Evolutionary conservation across 2,329 filamentous ascomycete genomes (phyloP), one percentile per base, ranked within the genome.

Genomic region (Fusarium agapanthi): DNA sequence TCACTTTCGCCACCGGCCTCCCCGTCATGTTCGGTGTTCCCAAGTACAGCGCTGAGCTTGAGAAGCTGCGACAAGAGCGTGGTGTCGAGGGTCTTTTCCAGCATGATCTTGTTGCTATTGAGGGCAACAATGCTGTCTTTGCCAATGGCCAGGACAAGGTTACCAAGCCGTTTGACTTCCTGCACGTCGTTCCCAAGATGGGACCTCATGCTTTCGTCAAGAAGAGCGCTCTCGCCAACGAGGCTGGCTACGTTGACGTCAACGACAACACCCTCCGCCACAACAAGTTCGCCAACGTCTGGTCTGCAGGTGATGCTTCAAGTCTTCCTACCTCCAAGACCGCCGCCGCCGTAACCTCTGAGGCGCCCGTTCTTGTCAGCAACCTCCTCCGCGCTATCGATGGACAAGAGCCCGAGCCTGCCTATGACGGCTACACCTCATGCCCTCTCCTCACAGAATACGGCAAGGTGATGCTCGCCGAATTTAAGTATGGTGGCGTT

Each of bases 401-500:
- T 22, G 86, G 85, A 38, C 84, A 85, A 73, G 77, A 82, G 15
- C 79, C 81, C 1, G 80, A 86, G 26, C 81, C 82, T 1, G 72
- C 70, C 3, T 89, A 89, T 62, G 86, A 89, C 67, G 87, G 87
- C 6, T 89, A 89, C 79, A 87, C 87, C 9, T 88, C 86, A 1
- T 89, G 87, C 74, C 87, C 87, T 10, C 81, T 89, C 5, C 48
- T 84, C 65, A 88, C 86, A 4, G 84, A 89, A 72, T 89, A 90
- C 69, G 87, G 88, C 65, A 90, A 91, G 81, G 88, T 91, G 4
- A 81, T 91, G 26, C 85, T 91, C 14, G 88, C 88, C 0, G 89
- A 91, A 78, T 91, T 91, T 83, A 90, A 89, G 81, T 91, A 91
- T 68, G 89, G 87, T 5, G 88, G 87, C 14, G 84, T 84, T 71